Conservation (phyloP, 345 rosid species). For the Toxicodendron radicans region DNA sequence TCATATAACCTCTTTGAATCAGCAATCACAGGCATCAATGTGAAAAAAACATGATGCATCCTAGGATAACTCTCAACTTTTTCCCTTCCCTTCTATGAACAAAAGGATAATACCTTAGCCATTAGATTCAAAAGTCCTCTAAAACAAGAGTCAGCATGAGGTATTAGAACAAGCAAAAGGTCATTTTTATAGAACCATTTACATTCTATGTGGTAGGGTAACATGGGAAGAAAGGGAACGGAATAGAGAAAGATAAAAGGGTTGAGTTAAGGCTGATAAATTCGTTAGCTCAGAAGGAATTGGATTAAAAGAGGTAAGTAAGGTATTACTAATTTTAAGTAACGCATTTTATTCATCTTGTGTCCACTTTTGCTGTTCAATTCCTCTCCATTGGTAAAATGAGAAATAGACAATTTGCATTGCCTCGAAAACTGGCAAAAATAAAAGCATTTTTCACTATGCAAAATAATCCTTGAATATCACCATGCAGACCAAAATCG, state of each 20-base stretch:
- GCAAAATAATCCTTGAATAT: background rate
- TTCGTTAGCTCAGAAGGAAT: background rate
- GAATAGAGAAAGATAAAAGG: background rate
- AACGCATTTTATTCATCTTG: too few species aligned
- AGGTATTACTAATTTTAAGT: too few species aligned
- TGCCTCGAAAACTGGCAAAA: background rate
- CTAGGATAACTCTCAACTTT: background rate
- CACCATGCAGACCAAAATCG: too few species aligned
- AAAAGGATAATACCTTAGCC: background rate
- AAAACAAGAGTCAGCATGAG: background rate
- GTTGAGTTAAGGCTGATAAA: background rate
- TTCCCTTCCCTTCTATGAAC: background rate
- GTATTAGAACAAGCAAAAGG: background rate
- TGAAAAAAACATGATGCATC: background rate
- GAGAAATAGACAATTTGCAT: background rate
- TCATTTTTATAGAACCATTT: background rate
- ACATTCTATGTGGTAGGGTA: background rate
- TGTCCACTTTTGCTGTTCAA: background rate
- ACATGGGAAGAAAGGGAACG: background rate
- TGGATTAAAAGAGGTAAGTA: background rate
- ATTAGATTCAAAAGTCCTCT: background rate
- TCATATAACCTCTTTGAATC: background rate
- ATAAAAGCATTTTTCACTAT: background rate
- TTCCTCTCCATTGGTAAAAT: background rate
- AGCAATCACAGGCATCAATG: constrained; percentile 11